These are phyloP conservation scores for Salix exigua DNA, from an alignment of 345 rosid species.

Conservation along the genomic window DNA sequence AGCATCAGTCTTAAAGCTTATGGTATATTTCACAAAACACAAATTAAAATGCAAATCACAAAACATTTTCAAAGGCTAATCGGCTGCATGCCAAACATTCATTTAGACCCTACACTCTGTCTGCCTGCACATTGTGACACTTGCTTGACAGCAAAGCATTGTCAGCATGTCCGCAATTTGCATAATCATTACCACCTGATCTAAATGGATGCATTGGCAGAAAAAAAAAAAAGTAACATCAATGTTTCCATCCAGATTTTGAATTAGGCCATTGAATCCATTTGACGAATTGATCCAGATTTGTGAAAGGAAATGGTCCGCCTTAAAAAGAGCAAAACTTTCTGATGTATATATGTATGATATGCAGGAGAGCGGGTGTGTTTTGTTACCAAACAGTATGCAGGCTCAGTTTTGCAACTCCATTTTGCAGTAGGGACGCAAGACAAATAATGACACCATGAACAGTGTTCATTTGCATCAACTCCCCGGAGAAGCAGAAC, in stretches of 20 bases:
- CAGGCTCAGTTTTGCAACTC: constrained; percentile 73
- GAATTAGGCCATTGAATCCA: not conserved
- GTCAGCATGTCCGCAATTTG: too few species aligned
- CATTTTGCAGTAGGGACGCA: constrained; percentile 85
- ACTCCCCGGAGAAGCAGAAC: constrained; percentile 70
- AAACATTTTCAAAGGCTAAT: not conserved
- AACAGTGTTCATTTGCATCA: constrained; percentile 85
- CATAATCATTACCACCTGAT: too few species aligned
- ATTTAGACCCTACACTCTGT: too few species aligned
- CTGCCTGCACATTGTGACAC: too few species aligned
- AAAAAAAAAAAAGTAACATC: not conserved
- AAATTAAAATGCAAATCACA: not conserved
- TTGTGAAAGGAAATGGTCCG: not conserved
- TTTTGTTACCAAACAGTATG: constrained; percentile 57
- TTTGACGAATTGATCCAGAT: not conserved
- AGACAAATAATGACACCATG: constrained; percentile 95
- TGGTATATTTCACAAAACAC: not conserved
- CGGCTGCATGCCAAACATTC: too few species aligned
- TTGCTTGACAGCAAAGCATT: too few species aligned
- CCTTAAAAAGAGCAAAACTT: not conserved
- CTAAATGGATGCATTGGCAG: not conserved
- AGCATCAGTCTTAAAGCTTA: not conserved
- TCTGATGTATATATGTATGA: not conserved
- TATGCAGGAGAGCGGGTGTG: not conserved
- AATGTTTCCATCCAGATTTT: not conserved